Evolutionary conservation across 2,329 filamentous ascomycete species (phyloP).

Genomic region (Delphinella strobiligena): DNA sequence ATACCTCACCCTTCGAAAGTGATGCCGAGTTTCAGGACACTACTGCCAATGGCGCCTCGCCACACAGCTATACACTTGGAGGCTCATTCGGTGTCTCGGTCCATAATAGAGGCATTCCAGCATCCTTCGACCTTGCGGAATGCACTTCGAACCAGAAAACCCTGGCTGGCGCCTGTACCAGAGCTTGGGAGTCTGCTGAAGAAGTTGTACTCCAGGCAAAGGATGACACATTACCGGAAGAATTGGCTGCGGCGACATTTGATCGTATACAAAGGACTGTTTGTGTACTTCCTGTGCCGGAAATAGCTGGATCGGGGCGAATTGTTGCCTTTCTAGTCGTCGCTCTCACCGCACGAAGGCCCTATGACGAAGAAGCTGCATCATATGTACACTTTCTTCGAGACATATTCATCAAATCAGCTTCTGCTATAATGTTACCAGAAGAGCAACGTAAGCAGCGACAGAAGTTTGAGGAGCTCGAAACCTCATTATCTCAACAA

Average conservation of each 20-base stretch:
- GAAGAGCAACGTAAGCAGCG: constrained; percentile 18
- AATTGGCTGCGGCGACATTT: not conserved
- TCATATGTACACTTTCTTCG: constrained; percentile 24
- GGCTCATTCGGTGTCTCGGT: constrained; percentile 3
- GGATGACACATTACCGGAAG: constrained; percentile 3
- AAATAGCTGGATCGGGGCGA: constrained; percentile 19
- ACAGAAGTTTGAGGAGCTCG: constrained; percentile 24
- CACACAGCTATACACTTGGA: constrained; percentile 2
- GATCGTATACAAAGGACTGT: constrained; percentile 4
- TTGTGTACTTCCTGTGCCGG: constrained; percentile 11
- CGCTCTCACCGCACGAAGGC: constrained; percentile 26
- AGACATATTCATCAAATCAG: constrained; percentile 13
- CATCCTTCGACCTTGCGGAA: constrained; percentile 1
- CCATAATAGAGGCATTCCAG: constrained; percentile 1
- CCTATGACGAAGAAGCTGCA: constrained; percentile 27
- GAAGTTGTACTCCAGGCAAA: constrained; percentile 1
- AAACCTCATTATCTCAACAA: constrained; percentile 24
- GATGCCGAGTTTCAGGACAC: too few species aligned
- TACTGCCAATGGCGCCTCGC: not conserved
- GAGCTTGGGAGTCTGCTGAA: constrained; percentile 4
- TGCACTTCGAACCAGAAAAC: not conserved
- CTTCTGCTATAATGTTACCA: constrained; percentile 15
- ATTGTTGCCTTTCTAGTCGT: constrained; percentile 28
- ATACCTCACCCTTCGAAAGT: constrained; percentile 8
- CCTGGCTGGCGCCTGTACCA: constrained; percentile 3